Percentiles rank a stretch among this genome's conserved stretches.
Evolutionary conservation across 2,329 filamentous ascomycete genomes (phyloP).

Genomic region (Reticulascus tulasneorum): DNA sequence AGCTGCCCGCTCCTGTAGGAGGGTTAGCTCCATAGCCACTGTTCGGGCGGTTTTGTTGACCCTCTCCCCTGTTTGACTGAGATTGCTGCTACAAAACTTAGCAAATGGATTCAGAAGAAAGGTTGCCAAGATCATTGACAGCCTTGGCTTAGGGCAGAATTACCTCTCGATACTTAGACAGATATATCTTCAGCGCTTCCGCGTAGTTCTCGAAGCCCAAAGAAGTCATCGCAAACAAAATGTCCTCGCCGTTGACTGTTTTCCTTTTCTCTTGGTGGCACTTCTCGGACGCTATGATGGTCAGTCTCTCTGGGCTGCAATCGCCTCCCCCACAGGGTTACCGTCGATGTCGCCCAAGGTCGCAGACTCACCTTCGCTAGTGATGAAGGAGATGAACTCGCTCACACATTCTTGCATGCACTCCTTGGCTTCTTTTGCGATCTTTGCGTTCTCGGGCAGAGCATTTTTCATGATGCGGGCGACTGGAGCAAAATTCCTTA

Average conservation of each 20-base stretch:
- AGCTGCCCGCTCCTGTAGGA: slow-evolving; percentile 39
- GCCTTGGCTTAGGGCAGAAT: slow-evolving; percentile 32
- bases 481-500: slow-evolving; percentile 91
- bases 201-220: slow-evolving; percentile 98
- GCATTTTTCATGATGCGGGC: slow-evolving; percentile 99
- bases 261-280: slow-evolving; percentile 99
- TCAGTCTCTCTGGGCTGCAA: slow-evolving; percentile 18
- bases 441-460: slow-evolving; percentile 96
- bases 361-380: slow-evolving; percentile 86
- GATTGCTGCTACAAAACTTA: slow-evolving; percentile 13
- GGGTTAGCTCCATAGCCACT: slow-evolving; percentile 47
- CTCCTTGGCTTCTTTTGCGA: slow-evolving; percentile 97
- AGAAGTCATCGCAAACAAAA: slow-evolving; percentile 98
- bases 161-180: slow-evolving; percentile 97
- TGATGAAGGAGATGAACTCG: slow-evolving; percentile 98
- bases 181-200: slow-evolving; percentile 95
- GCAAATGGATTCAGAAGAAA: background rate
- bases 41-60: slow-evolving; percentile 43
- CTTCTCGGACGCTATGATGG: slow-evolving; percentile 82
- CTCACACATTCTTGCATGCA: slow-evolving; percentile 99
- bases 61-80: slow-evolving; percentile 66
- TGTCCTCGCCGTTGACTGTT: slow-evolving; percentile 98
- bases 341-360: background rate
- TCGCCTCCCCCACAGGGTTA: background rate
- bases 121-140: background rate